Base-by-base conservation (phyloP, 148 eudicot genomes). In the Nepenthes gracilis region DNA sequence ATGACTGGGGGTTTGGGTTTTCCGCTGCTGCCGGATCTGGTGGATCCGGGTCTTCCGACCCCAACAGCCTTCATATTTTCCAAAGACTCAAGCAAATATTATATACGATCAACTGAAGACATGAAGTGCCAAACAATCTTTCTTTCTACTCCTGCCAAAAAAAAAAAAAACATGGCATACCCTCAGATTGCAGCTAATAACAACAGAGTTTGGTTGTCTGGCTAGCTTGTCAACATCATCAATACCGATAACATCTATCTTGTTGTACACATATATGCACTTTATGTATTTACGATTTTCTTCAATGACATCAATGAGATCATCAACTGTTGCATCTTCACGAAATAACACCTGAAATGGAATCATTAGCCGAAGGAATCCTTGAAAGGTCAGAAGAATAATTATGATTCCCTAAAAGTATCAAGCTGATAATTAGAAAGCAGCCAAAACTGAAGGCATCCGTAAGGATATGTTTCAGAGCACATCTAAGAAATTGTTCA, bases 241-340 rank as follows among this genome's bases (percentile, higher is more conserved):
- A 55, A 87, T 94, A 78, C 99, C 99, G 68, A 89, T 69, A 71
- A 94, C 99, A 83, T 94, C 99, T 62, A 89, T 89, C 83, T 94
- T 94, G 90, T 94, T 94, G 86, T 94, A 94, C 67, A 94, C 99
- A 59, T 94, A 94, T 36, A 94, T 75, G 67, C 99, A 94, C 68
- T 87, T 85, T 75, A 94, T 94, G 81, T 94, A 94, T 72, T 94
- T 94, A 74, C 99, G 95, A 47, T 94, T 94, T 36, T 97, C 99
- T 83, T 94, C 99, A 69, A 94, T 94, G 64, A 94, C 93, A 80
- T 94, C 99, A 55, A 94, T 94, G 45, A 94, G 80, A 74, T 94
- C 99, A 81, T 94, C 99, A 65, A 94, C 99, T 14, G 99, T 81
- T 43, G 97, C 99, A 89, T 94, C 95, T 77, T 94, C 97, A 62